Base-by-base conservation (phyloP, 306 rosid genomes). In the Abrus pulchellus region DNA sequence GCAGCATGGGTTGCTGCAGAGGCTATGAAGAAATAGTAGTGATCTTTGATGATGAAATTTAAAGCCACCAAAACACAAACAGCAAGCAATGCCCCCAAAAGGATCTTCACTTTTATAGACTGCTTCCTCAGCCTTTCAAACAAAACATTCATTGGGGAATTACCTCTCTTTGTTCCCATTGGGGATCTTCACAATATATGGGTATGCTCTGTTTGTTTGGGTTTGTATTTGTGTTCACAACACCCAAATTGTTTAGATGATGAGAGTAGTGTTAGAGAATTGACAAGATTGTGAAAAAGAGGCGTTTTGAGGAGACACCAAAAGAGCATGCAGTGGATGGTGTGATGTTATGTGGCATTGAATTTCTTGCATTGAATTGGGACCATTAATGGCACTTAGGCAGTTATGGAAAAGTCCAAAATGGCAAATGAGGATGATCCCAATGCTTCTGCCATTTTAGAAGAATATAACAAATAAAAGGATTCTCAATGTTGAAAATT, bases 91-190 rank as follows among this genome's bases (percentile, higher is more conserved):
- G 59, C 74, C 27, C 89, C 89, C n/a, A 86, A 36, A 75, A 74
- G 52, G 47, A 90, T 80, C 86, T 85, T 90, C 68, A 88, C 82
- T 67, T 82, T 88, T 80, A 78, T 72, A 3, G 97, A 68, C 34
- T 48, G 74, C 48, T 80, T 83, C 82, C 75, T 88, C 87, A 89
- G 33, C 94, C 95, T 89, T n/a, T 54, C 90, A 53, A 79, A 28
- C 72, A 80, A 10, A 40, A 66, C 77, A 29, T 66, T 90, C 79
- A 55, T 75, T 0, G 87, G 77, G 0, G 92, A 79, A 62, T 30
- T 68, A 50, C 28, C 83, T 72, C 85, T 82, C 86, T 43, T 86
- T 80, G 68, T 65, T 40, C 94, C 93, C 97, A 92, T 92, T 20
- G 20, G 20, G 20, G 20, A 20, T 20, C 20, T 20, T 20, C 20